Evolutionary conservation across 805 yeast species (phyloP).

Genomic region (Ogataea naganishii): DNA sequence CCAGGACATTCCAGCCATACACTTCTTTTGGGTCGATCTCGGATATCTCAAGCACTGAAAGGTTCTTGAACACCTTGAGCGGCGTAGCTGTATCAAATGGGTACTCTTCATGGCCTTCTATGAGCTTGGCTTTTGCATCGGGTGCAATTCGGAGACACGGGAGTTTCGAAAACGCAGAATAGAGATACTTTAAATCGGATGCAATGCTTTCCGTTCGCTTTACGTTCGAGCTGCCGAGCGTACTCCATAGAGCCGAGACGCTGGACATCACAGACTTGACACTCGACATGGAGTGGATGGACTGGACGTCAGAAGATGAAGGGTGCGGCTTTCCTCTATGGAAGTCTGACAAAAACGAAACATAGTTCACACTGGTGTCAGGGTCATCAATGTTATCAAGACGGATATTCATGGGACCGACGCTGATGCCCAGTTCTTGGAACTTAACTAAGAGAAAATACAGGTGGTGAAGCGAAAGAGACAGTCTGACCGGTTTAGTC

Average conservation of each 20-base stretch:
- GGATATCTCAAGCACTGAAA: conserved; percentile 50
- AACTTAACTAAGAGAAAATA: conserved; percentile 53
- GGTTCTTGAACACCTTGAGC: conserved; percentile 48
- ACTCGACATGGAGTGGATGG: conserved; percentile 51
- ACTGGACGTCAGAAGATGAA: conserved; percentile 26
- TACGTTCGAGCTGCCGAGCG: conserved; percentile 27
- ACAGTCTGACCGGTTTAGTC: conserved; percentile 44
- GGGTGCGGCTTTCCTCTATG: conserved; percentile 27
- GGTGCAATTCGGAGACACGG: conserved; percentile 58
- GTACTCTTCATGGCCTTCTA: conserved; percentile 57
- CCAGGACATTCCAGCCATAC: conserved; percentile 53
- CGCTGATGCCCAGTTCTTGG: conserved; percentile 35
- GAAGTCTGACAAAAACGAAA: conserved; percentile 52
- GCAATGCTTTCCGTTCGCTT: conserved; percentile 32
- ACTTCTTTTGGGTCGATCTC: conserved; percentile 58
- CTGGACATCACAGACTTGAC: conserved; percentile 45
- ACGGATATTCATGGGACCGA: conserved; percentile 56
- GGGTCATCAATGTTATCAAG: conserved; percentile 48
- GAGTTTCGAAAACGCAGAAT: conserved; percentile 55
- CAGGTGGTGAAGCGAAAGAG: conserved; percentile 54
- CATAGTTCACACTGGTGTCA: conserved; percentile 38
- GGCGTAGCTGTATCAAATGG: conserved; percentile 69
- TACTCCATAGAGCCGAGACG: conserved; percentile 32
- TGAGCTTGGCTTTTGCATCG: conserved; percentile 47
- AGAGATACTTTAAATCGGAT: conserved; percentile 42